These are phyloP conservation scores for Torulaspora gathmanii DNA, from an alignment of 805 yeast species.

Conservation along the genomic window DNA sequence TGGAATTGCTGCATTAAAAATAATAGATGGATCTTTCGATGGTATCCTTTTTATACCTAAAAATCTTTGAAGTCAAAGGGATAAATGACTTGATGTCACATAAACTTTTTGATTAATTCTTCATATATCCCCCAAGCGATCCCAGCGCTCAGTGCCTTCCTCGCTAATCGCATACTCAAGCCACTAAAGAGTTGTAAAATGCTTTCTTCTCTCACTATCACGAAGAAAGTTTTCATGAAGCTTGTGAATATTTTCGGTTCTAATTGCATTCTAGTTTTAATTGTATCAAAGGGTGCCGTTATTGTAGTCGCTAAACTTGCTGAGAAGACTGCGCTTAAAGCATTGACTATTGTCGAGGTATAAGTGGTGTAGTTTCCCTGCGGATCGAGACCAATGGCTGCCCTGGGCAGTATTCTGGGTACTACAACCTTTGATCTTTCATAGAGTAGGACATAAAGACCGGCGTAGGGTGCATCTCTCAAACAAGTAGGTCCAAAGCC, in stretches of 20 bases:
- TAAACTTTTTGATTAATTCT: conserved; percentile 55
- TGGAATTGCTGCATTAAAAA: conserved; percentile 51
- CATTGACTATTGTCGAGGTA: conserved; percentile 57
- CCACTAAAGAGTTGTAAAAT: conserved; percentile 71
- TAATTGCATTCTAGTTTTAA: conserved; percentile 87
- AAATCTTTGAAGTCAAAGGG: not conserved
- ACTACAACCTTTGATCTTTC: conserved; percentile 62
- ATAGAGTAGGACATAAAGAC: conserved; percentile 79
- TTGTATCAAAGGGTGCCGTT: conserved; percentile 93
- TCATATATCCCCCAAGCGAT: conserved; percentile 97
- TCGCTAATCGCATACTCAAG: conserved; percentile 65
- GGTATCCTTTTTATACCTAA: conserved; percentile 32
- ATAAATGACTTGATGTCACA: conserved; percentile 8
- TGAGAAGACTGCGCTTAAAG: conserved; percentile 70
- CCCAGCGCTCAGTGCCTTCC: conserved; percentile 90
- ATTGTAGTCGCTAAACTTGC: conserved; percentile 76
- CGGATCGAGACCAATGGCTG: conserved; percentile 16
- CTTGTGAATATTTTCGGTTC: conserved; percentile 45
- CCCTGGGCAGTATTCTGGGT: conserved; percentile 40
- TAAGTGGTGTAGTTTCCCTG: conserved; percentile 33
- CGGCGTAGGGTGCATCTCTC: conserved; percentile 96
- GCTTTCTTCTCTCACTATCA: conserved; percentile 45
- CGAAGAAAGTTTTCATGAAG: conserved; percentile 39
- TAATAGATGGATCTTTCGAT: conserved; percentile 34
- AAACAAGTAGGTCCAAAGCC: conserved; percentile 85